Percentiles rank a stretch among this genome's conserved stretches.
These are phyloP conservation scores for Colletotrichum neosansevieriae DNA, from an alignment of 2,329 filamentous ascomycete genomes.

Conservation along the genomic window DNA sequence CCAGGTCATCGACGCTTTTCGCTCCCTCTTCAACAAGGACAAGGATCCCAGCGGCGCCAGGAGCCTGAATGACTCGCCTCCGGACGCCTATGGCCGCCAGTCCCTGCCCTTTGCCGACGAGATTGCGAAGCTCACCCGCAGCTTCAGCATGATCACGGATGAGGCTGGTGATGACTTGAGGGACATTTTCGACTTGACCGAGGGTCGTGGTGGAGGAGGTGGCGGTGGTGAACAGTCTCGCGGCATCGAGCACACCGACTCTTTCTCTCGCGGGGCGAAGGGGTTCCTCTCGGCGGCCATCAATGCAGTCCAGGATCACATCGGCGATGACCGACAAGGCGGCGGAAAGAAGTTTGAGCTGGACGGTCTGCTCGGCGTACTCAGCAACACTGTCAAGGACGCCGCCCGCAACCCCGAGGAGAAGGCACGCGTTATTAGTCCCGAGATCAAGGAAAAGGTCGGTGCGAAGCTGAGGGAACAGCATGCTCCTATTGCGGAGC, in stretches of 20 bases:
- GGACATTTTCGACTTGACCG: slow-evolving; percentile 59
- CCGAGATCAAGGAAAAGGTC: slow-evolving; percentile 60
- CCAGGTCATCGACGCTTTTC: slow-evolving; percentile 59
- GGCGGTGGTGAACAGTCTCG: slow-evolving; percentile 46
- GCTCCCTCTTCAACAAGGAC: slow-evolving; percentile 56
- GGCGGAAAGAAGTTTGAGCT: slow-evolving; percentile 53
- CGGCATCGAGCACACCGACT: slow-evolving; percentile 36
- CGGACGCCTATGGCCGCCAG: slow-evolving; percentile 55
- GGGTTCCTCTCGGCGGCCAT: slow-evolving; percentile 57
- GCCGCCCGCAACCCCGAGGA: slow-evolving; percentile 59
- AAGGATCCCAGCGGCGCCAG: slow-evolving; percentile 41
- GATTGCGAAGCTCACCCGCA: slow-evolving; percentile 55
- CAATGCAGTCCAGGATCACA: slow-evolving; percentile 55
- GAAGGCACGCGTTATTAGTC: slow-evolving; percentile 58
- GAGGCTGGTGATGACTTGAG: slow-evolving; percentile 56
- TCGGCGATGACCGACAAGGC: slow-evolving; percentile 47
- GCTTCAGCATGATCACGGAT: slow-evolving; percentile 54
- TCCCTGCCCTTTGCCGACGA: slow-evolving; percentile 61
- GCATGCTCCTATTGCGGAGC: slow-evolving; percentile 58
- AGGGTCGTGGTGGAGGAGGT: slow-evolving; percentile 44
- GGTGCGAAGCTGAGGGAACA: slow-evolving; percentile 55
- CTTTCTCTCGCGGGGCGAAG: slow-evolving; percentile 47
- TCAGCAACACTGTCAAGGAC: slow-evolving; percentile 59
- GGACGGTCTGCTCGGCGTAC: slow-evolving; percentile 56
- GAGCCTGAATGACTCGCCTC: slow-evolving; percentile 49